Conservation (phyloP, 1,284 basidiomycete genomes). For the Papiliotrema laurentii region DNA sequence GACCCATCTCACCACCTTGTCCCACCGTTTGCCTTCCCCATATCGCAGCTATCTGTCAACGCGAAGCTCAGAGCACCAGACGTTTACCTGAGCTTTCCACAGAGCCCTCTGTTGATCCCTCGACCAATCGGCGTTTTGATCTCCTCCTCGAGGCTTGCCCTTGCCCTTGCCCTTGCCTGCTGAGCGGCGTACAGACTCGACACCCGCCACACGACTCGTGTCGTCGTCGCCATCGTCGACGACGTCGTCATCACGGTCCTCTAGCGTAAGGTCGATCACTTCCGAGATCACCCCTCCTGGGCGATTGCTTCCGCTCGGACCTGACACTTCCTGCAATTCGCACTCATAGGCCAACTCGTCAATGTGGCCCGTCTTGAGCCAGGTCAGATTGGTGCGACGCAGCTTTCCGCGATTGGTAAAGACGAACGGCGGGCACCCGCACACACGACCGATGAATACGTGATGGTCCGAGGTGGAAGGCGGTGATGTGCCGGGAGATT, state of each 20-base stretch:
- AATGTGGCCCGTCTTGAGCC: conserved; percentile 1
- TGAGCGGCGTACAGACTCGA: neutral
- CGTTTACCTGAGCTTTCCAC: neutral
- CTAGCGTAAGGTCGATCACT: neutral
- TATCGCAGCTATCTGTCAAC: conserved; percentile 1
- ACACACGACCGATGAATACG: neutral
- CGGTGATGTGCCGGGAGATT: neutral
- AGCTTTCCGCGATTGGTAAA: neutral
- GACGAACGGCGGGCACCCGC: neutral
- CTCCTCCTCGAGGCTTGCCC: neutral
- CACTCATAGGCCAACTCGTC: neutral
- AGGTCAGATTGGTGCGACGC: neutral
- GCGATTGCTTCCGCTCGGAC: neutral
- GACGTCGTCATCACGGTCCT: neutral
- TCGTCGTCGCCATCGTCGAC: neutral
- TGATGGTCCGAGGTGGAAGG: neutral
- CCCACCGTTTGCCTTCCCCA: neutral
- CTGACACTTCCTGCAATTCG: neutral
- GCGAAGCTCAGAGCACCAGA: neutral
- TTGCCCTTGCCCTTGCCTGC: neutral
- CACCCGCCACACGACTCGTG: neutral
- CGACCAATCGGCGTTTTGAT: neutral
- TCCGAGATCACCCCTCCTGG: neutral
- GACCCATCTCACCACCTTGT: neutral
- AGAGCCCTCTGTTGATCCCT: neutral